These are phyloP conservation scores for Chromera velia DNA, from an alignment of 73 alveolate genomes.

Conservation along the genomic window DNA sequence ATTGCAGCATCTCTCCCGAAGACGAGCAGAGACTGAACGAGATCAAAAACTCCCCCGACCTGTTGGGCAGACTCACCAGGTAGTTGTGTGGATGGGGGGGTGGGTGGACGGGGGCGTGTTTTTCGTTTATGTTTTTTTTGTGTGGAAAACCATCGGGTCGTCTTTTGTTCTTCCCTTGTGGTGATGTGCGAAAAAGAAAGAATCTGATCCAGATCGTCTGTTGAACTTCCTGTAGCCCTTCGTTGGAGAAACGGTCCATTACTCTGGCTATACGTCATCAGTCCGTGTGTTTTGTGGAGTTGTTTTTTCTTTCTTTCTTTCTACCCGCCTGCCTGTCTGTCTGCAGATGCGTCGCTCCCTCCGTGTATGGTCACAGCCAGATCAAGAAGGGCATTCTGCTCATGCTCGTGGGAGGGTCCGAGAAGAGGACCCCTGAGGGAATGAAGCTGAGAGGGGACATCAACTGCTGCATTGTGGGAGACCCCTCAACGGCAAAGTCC, in stretches of 20 bases:
- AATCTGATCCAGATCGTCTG: background rate
- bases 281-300: background rate
- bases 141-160: too few species aligned
- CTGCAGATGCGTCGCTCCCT: background rate
- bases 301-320: background rate
- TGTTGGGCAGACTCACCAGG: too few species aligned
- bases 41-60: too few species aligned
- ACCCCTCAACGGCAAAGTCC: slow-evolving; percentile 97
- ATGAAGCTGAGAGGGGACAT: slow-evolving; percentile 97
- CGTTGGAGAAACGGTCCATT: too few species aligned
- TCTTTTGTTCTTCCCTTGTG: too few species aligned
- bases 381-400: slow-evolving; percentile 75
- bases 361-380: background rate
- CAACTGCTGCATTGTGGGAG: slow-evolving; percentile 94
- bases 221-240: too few species aligned
- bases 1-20: too few species aligned
- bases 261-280: background rate
- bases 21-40: too few species aligned
- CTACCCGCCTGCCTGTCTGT: background rate
- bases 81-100: too few species aligned
- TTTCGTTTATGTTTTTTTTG: too few species aligned
- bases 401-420: slow-evolving; percentile 59
- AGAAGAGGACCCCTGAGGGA: slow-evolving; percentile 88
- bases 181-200: background rate
- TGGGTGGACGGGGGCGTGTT: too few species aligned